Base-by-base conservation (phyloP, 1,284 basidiomycete genomes). In the Cutaneotrichosporon sp. region DNA sequence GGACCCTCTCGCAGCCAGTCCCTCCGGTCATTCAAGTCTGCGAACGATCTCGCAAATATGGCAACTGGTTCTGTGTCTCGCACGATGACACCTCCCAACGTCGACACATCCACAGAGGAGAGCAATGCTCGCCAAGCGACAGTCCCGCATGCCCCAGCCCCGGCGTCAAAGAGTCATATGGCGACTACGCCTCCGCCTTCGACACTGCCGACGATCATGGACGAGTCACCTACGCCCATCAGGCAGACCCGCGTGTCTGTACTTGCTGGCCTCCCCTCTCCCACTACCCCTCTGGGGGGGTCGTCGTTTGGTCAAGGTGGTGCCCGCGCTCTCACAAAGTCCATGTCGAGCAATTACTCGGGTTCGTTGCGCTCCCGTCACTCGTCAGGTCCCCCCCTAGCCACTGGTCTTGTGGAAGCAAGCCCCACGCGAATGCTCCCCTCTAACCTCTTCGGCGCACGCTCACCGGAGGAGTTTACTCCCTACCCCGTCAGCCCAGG, bases 171-270 rank as follows among this genome's bases (percentile, higher is more conserved):
- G 44, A 46, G 33, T 32, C 3, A 38, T 17, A n/a, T 22, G 3
- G 42, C 20, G 5, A 35, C 27, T 2, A 44, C 52, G 2, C 42
- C 52, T 4, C 48, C 43, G 3, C 43, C 52, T 0, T n/a, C 17
- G 19, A 22, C 42, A 16, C 26, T 41, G 19, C 43, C 49, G 4
- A 57, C 55, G 9, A 43, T 59, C 26, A 59, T 59, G 57, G 57
- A 59, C 41, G 57, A 52, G 45, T 59, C 57, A 17, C 57, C 57
- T 5, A 59, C 57, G 17, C 57, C 57, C 2, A 31, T 52, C 8
- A 34, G 57, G 5, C 54, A 52, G 32, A 47, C 34, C 10, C 34
- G 48, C 3, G 57, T 59, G 4, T 37, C 51, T 10, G 57, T 55
- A 5, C 51, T 59, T 3, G 53, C 57, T 0, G 48, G 31, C 9